Percentiles rank a stretch among this genome's conserved stretches.
Evolutionary conservation across 2,329 filamentous ascomycete species (phyloP).

Genomic region (Aaosphaeria pasadenensis): DNA sequence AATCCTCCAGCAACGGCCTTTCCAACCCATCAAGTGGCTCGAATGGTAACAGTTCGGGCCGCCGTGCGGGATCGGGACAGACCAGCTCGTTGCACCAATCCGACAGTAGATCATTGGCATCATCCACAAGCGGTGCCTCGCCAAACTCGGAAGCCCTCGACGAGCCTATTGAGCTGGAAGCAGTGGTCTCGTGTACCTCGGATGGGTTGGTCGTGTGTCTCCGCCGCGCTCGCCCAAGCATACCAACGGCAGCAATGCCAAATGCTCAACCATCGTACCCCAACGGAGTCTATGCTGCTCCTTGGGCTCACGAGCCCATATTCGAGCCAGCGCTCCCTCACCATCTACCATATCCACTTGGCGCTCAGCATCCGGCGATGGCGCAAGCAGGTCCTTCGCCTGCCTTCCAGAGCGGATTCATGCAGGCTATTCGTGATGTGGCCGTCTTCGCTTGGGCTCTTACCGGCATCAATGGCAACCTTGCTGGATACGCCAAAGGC

Average conservation of each 20-base stretch:
- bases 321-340: slow-evolving; percentile 41
- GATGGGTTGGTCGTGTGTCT: slow-evolving; percentile 83
- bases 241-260: slow-evolving; percentile 47
- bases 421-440: slow-evolving; percentile 78
- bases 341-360: slow-evolving; percentile 31
- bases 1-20: slow-evolving; percentile 13
- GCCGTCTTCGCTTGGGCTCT: slow-evolving; percentile 86
- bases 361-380: slow-evolving; percentile 37
- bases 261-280: slow-evolving; percentile 18
- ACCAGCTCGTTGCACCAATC: slow-evolving; percentile 44
- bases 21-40: slow-evolving; percentile 12
- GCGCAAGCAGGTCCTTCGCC: slow-evolving; percentile 48
- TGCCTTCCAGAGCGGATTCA: slow-evolving; percentile 56
- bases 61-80: slow-evolving; percentile 46
- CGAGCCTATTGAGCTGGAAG: slow-evolving; percentile 70
- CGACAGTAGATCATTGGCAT: slow-evolving; percentile 25
- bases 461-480: slow-evolving; percentile 73
- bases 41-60: slow-evolving; percentile 11
- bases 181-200: slow-evolving; percentile 87
- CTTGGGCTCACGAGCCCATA: slow-evolving; percentile 71
- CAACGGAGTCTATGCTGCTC: slow-evolving; percentile 70
- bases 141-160: slow-evolving; percentile 20
- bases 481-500: slow-evolving; percentile 63
- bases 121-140: slow-evolving; percentile 15
- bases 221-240: slow-evolving; percentile 67